A percentile compares a stretch with the other conserved stretches of the same genome.
phyloP scores from a whole-genome alignment of 257 asterid species.

The Penstemon eatonii region DNA sequence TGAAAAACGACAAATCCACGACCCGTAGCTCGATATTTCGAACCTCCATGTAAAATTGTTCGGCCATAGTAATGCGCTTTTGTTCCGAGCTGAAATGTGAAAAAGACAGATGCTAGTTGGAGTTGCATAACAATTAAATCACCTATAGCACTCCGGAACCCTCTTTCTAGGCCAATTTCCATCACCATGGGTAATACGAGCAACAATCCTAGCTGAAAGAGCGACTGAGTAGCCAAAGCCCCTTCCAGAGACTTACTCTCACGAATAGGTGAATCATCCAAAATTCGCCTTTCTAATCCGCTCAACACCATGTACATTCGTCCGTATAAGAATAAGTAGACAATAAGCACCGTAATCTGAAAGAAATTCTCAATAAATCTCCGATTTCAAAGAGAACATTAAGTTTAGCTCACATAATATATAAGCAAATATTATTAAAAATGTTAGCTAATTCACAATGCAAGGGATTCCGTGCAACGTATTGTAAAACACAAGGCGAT shows the following conservation, averaged over 20 bases:
- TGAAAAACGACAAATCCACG: constrained; percentile 96
- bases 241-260: constrained; percentile 76
- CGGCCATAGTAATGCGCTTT: constrained; percentile 89
- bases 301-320: constrained; percentile 89
- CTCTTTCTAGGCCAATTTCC: constrained; percentile 96
- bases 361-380: constrained; percentile 33
- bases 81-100: constrained; percentile 95
- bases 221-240: constrained; percentile 88
- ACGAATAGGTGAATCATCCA: constrained; percentile 64
- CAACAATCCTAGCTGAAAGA: constrained; percentile 84
- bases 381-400: constrained; percentile 10
- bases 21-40: constrained; percentile 91
- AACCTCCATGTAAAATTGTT: constrained; percentile 91
- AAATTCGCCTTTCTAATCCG: constrained; percentile 79
- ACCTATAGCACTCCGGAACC: constrained; percentile 88
- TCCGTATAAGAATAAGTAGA: constrained; percentile 84
- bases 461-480: too few species aligned
- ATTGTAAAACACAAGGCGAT: too few species aligned
- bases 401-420: constrained; percentile 3
- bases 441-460: too few species aligned
- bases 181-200: constrained; percentile 95
- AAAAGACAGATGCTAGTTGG: constrained; percentile 95
- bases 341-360: constrained; percentile 87
- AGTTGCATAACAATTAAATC: constrained; percentile 93
- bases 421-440: too few species aligned